Evolutionary conservation across 306 rosid species (phyloP), one percentile per base, ranked within the genome.

Genomic region (Dryas alaskensis): DNA sequence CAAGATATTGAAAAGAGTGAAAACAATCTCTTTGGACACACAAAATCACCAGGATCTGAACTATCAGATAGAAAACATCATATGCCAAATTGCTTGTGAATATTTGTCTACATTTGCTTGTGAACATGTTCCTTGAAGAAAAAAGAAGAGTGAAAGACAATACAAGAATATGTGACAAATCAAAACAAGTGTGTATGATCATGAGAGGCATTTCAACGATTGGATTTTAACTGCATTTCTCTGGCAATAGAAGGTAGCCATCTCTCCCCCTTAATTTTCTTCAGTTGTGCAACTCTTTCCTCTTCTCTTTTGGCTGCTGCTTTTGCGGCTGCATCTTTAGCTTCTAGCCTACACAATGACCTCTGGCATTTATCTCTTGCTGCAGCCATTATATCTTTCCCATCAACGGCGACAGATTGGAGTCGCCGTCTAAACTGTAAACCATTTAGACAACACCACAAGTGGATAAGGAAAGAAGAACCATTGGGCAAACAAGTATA

Each of bases 181-280:
- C 54, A 57, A 55, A 22, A 31, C n/a, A 2, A 7, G 13, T 4
- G 37, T 5, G 13, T 4, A 16, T 5, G 17, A 79, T 43, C 42
- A 79, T 62, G 48, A 84, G 37, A 81, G 44, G 14, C 22, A 25
- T 47, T 25, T 77, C 77, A 80, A 70, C 6, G 46, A 27, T 19
- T 65, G 65, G 10, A 48, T 40, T 82, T 83, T 40, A 73, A 60
- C 55, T 72, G 76, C 95, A 76, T 86, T 73, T 83, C 91, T 79
- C 79, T 84, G 76, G 93, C 96, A 81, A 91, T 83, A 58, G 96
- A 91, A 57, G 97, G 97, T 19, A 89, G 79, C 97, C 97, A 91
- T 83, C 83, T 91, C 81, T 94, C 97, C 47, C 98, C 97, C 75
- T 95, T 91, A n/a, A 85, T 72, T 84, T 75, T 89, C 67, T 94